These are phyloP conservation scores for Plectranthus barbatus DNA, from an alignment of 257 asterid genomes.

Conservation along the genomic window DNA sequence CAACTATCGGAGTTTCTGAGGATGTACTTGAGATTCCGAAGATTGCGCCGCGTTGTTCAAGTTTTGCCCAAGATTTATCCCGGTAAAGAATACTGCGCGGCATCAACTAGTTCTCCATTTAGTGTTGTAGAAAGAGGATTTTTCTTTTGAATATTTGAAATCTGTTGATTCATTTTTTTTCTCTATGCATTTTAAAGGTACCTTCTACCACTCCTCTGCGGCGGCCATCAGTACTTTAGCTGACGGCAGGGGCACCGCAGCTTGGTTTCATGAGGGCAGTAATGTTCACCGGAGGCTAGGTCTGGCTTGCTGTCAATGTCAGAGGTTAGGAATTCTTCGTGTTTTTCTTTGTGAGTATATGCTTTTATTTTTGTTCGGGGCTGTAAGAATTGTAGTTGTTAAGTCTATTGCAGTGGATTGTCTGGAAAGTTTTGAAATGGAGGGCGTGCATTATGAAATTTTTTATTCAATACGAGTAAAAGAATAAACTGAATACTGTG, in stretches of 20 bases:
- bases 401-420: not conserved
- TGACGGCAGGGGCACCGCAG: conserved; percentile 15
- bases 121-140: not conserved
- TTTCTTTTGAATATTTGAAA: not conserved
- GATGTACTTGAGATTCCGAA: conserved; percentile 45
- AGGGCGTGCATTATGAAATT: too few relatives aligned
- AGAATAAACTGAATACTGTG: too few relatives aligned
- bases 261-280: conserved; percentile 12
- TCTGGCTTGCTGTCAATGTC: conserved; percentile 19
- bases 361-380: not conserved
- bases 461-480: too few relatives aligned
- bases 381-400: not conserved
- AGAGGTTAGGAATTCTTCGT: conserved; percentile 35
- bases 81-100: conserved; percentile 22
- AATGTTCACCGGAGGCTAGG: conserved; percentile 12
- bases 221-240: conserved; percentile 17
- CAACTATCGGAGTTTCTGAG: not conserved
- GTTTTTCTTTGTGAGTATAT: not conserved
- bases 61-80: conserved; percentile 30
- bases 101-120: not conserved
- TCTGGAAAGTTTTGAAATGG: too few relatives aligned
- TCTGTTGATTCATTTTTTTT: not conserved
- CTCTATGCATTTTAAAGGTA: conserved; percentile 13
- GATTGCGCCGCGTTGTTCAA: conserved; percentile 24
- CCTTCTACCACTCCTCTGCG: conserved; percentile 8